Evolutionary conservation across 1,284 basidiomycete genomes (phyloP).

Genomic region (Microbotryum intermedium): DNA sequence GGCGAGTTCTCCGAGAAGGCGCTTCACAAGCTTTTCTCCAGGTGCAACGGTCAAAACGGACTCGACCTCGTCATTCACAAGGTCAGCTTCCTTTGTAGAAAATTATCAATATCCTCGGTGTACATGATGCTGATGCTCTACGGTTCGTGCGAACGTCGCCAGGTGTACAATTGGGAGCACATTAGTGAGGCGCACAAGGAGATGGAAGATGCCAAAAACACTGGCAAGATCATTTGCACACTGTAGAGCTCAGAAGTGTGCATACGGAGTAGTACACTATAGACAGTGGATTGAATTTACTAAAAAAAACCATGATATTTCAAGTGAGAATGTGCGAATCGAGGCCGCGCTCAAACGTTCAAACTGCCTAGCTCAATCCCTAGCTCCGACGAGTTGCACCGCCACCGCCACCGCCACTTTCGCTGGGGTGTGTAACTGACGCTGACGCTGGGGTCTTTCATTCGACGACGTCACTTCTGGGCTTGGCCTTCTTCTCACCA

Average conservation of each 20-base stretch:
- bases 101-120: slow-evolving; percentile 11
- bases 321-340: too few relatives aligned
- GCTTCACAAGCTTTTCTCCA: slow-evolving; percentile 51
- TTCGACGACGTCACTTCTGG: too few relatives aligned
- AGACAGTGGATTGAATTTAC: too few relatives aligned
- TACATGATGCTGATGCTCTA: neutral
- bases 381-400: too few relatives aligned
- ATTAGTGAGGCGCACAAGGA: slow-evolving; percentile 75
- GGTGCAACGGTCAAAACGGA: slow-evolving; percentile 43
- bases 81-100: slow-evolving; percentile 40
- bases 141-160: neutral
- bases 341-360: too few relatives aligned
- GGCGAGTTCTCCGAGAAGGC: slow-evolving; percentile 53
- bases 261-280: too few relatives aligned
- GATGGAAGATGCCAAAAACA: slow-evolving; percentile 75
- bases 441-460: too few relatives aligned
- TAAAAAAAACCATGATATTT: too few relatives aligned
- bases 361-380: too few relatives aligned
- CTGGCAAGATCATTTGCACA: slow-evolving; percentile 45
- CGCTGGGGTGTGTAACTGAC: too few relatives aligned
- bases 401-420: too few relatives aligned
- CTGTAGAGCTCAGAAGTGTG: neutral
- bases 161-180: slow-evolving; percentile 74
- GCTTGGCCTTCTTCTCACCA: too few relatives aligned
- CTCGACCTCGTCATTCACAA: slow-evolving; percentile 70